A percentile compares a stretch with the other conserved stretches of the same genome.
Conservation (phyloP, 176 grass and related monocot genomes). For the Eremochloa ophiuroides region DNA sequence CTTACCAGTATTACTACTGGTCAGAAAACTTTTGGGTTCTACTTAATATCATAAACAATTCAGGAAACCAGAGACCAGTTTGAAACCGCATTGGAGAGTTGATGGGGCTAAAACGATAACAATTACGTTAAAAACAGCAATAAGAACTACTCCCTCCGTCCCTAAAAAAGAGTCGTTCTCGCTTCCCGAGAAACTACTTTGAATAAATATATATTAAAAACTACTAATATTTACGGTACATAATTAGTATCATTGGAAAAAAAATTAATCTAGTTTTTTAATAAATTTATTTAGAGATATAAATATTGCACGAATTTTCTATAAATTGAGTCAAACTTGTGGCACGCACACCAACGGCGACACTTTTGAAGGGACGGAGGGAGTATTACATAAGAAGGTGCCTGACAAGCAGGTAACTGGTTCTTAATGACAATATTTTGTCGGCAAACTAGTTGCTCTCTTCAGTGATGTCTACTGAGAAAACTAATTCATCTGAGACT, state of each 20-base stretch:
- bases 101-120: not conserved
- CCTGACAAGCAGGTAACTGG: conserved; percentile 1
- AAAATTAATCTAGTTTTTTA: too few relatives aligned
- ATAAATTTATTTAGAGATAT: too few relatives aligned
- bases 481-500: not conserved
- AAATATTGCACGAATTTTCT: too few relatives aligned
- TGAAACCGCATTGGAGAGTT: not conserved
- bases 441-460: not conserved
- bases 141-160: not conserved
- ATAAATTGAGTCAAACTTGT: too few relatives aligned
- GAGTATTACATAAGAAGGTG: not conserved
- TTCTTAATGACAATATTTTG: not conserved
- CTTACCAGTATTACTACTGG: not conserved
- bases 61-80: not conserved
- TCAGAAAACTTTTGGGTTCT: not conserved
- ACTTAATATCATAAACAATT: not conserved
- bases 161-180: too few relatives aligned
- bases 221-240: too few relatives aligned
- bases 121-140: not conserved
- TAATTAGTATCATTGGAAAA: too few relatives aligned
- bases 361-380: too few relatives aligned
- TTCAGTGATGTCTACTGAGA: not conserved
- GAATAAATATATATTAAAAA: too few relatives aligned
- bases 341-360: too few relatives aligned
- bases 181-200: too few relatives aligned